These are phyloP conservation scores for Metschnikowia noctiluminum DNA, from an alignment of 805 yeast species.

Conservation along the genomic window DNA sequence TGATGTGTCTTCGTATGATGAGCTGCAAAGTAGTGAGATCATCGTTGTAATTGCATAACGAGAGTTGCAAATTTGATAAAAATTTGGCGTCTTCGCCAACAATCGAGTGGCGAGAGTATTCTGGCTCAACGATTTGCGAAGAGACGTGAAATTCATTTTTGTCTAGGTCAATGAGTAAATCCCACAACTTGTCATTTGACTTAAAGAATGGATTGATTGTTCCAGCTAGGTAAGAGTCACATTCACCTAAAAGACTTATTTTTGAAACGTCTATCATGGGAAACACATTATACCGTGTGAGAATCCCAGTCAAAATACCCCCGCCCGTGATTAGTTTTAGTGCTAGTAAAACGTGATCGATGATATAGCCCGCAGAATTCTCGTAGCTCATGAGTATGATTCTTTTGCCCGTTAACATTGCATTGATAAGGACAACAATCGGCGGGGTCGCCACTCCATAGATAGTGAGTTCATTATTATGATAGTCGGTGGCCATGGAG, in stretches of 20 bases:
- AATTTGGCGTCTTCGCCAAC: slow-evolving; percentile 45
- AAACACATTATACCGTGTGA: slow-evolving; percentile 40
- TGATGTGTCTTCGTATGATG: slow-evolving; percentile 42
- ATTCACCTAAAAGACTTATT: slow-evolving; percentile 44
- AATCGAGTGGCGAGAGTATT: slow-evolving; percentile 32
- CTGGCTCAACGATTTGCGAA: slow-evolving; percentile 20
- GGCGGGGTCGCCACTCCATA: slow-evolving; percentile 55
- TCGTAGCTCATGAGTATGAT: slow-evolving; percentile 39
- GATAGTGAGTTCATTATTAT: slow-evolving; percentile 47
- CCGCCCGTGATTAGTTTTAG: slow-evolving; percentile 42
- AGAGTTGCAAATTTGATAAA: slow-evolving; percentile 39
- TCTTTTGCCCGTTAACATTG: slow-evolving; percentile 38
- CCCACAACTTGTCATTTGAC: slow-evolving; percentile 53
- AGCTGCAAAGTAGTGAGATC: slow-evolving; percentile 44
- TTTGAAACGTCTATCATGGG: slow-evolving; percentile 64
- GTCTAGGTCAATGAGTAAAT: slow-evolving; percentile 60
- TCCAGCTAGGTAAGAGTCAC: slow-evolving; percentile 52
- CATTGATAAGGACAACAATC: slow-evolving; percentile 32
- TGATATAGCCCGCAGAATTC: slow-evolving; percentile 40
- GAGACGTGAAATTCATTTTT: slow-evolving; percentile 38
- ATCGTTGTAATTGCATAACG: slow-evolving; percentile 44
- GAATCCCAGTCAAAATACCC: slow-evolving; percentile 40
- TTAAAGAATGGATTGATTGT: slow-evolving; percentile 66
- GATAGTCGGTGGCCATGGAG: slow-evolving; percentile 30
- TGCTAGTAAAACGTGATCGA: slow-evolving; percentile 38